Percentiles rank a stretch among this genome's conserved stretches.
phyloP scores from a whole-genome alignment of 2,329 filamentous ascomycete species.

The Chaetomium sp. region DNA sequence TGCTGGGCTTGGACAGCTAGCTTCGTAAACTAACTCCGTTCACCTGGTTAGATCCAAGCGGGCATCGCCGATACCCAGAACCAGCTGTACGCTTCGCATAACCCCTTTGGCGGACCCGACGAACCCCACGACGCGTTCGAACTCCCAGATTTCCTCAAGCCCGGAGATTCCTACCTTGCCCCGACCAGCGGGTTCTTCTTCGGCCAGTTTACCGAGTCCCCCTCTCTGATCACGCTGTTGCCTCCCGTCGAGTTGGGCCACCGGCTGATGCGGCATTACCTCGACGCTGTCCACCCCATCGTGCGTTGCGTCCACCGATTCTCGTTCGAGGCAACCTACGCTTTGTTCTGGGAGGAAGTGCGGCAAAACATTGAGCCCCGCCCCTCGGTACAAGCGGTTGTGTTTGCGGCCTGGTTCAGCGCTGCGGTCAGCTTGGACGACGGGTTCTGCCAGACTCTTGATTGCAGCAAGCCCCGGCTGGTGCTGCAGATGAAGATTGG shows the following conservation, averaged over 20 bases:
- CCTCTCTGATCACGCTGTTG: slow-evolving; percentile 53
- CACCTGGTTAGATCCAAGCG: slow-evolving; percentile 17
- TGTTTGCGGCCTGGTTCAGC: slow-evolving; percentile 65
- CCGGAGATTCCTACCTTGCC: slow-evolving; percentile 59
- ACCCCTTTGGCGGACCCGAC: not conserved
- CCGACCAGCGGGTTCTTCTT: slow-evolving; percentile 64
- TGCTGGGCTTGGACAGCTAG: no score
- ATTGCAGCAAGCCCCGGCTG: slow-evolving; percentile 47
- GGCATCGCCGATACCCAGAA: slow-evolving; percentile 11
- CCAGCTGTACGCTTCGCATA: not conserved
- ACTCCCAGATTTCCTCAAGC: slow-evolving; percentile 52
- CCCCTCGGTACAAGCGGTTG: slow-evolving; percentile 58
- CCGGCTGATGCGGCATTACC: slow-evolving; percentile 60
- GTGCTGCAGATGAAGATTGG: slow-evolving; percentile 58
- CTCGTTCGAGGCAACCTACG: slow-evolving; percentile 59
- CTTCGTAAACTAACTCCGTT: not conserved
- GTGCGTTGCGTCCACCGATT: slow-evolving; percentile 62
- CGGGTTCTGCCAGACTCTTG: slow-evolving; percentile 46
- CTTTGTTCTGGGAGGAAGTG: slow-evolving; percentile 59
- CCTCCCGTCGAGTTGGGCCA: slow-evolving; percentile 54
- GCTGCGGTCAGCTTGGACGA: slow-evolving; percentile 61
- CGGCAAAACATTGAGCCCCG: slow-evolving; percentile 54
- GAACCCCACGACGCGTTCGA: slow-evolving; percentile 13
- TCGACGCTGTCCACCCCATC: slow-evolving; percentile 60
- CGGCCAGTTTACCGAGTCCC: slow-evolving; percentile 41